These are phyloP conservation scores for Erysimum cheiranthoides DNA, from an alignment of 345 rosid species.

Conservation along the genomic window DNA sequence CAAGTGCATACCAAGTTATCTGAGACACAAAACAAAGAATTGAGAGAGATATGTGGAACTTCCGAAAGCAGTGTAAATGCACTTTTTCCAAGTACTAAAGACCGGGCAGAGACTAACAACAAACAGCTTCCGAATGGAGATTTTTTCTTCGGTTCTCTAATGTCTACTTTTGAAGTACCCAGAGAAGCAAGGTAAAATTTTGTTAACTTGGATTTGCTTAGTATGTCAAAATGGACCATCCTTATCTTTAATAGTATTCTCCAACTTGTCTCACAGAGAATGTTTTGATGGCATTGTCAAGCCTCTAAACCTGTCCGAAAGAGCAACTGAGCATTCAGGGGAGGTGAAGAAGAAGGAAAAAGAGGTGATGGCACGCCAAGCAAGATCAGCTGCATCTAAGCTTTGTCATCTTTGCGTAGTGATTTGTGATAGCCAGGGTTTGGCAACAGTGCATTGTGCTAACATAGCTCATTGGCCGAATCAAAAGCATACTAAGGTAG, in stretches of 20 bases:
- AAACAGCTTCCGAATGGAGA: conserved; percentile 32
- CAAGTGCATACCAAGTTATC: conserved; percentile 44
- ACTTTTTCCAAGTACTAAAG: conserved; percentile 48
- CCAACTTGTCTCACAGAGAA: conserved; percentile 39
- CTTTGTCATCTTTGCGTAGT: conserved; percentile 24
- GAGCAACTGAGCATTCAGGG: conserved; percentile 19
- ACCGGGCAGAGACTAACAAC: conserved; percentile 48
- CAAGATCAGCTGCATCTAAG: not conserved
- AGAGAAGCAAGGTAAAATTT: conserved; percentile 55
- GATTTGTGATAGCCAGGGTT: conserved; percentile 36
- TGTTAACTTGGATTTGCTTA: conserved; percentile 5
- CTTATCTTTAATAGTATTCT: not conserved
- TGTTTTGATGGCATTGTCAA: conserved; percentile 48
- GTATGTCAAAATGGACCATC: not conserved
- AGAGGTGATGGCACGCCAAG: not conserved
- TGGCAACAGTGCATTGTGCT: conserved; percentile 17
- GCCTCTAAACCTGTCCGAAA: conserved; percentile 15
- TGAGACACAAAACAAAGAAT: conserved; percentile 56
- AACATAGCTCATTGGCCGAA: not conserved
- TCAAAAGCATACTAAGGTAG: conserved; percentile 1
- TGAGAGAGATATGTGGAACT: conserved; percentile 51
- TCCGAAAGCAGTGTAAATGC: conserved; percentile 49
- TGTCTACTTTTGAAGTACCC: conserved; percentile 34
- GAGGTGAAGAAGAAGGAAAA: conserved; percentile 9
- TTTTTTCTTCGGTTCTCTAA: conserved; percentile 39